A percentile compares a stretch with the other conserved stretches of the same genome.
phyloP scores from a whole-genome alignment of 108 stramenopile species.

The Cylindrotheca fusiformis region DNA sequence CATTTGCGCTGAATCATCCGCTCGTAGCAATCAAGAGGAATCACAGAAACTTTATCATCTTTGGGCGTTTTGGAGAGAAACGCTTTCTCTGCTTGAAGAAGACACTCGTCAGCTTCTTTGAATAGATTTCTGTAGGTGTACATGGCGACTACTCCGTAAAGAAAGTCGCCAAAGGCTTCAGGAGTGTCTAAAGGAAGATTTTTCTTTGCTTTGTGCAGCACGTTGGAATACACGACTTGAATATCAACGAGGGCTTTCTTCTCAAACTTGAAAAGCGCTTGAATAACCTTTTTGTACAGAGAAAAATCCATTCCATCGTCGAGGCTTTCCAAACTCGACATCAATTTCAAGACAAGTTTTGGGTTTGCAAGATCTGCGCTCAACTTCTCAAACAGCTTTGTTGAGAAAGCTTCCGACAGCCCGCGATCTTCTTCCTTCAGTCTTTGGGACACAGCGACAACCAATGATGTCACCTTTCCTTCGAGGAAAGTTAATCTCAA shows the following conservation, averaged over 20 bases:
- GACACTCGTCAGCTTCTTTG: conserved; percentile 13
- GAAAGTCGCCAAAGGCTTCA: conserved; percentile 11
- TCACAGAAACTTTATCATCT: not conserved
- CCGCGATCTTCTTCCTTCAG: conserved; percentile 15
- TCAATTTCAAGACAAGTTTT: conserved; percentile 4
- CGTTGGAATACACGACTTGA: not conserved
- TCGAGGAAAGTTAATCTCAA: not conserved
- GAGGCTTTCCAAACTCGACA: not conserved
- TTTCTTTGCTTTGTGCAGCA: conserved; percentile 1
- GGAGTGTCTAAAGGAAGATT: conserved; percentile 2
- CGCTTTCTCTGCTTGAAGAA: conserved; percentile 17
- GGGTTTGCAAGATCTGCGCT: not conserved
- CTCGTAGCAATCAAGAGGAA: conserved; percentile 25
- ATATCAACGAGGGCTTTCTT: conserved; percentile 13
- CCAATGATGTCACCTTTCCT: not conserved
- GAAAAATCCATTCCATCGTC: not conserved
- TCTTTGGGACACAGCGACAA: not conserved
- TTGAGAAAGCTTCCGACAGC: conserved; percentile 21
- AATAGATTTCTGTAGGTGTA: conserved; percentile 19
- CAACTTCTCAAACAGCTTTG: conserved; percentile 4
- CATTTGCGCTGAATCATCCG: conserved; percentile 24
- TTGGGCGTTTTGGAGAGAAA: not conserved
- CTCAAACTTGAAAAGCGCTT: conserved; percentile 16
- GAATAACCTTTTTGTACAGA: not conserved
- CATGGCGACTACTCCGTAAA: conserved; percentile 15